Evolutionary conservation across 2,329 filamentous ascomycete genomes (phyloP), one percentile per base, ranked within the genome.

Genomic region (Drechslerella coelobrocha): DNA sequence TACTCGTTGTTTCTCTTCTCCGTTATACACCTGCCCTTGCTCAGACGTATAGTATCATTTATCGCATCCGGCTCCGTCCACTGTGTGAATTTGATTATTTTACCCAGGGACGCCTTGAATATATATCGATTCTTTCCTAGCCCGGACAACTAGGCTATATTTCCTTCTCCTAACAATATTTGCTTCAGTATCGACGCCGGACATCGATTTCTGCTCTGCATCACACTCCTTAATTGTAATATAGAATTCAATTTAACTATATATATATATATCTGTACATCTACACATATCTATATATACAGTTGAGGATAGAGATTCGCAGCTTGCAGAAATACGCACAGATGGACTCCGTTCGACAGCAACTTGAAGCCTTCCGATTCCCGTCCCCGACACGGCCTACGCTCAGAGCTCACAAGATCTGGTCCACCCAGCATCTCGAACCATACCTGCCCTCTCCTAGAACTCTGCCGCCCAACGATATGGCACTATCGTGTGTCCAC

Each of bases 301-400:
- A 45, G 14, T n/a, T 29, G 10, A n/a, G 12, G 10, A 37, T 59
- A 48, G 34, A 17, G 31, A 47, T 17, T 52, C n/a, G n/a, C n/a
- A n/a, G n/a, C n/a, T n/a, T 54, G 39, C 39, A 43, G 23, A 34
- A 47, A 59, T 60, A 60, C 29, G 17, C 59, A 48, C 53, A 71
- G 26, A 62, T 63, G 66, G 66, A 71, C 41, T 59, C 59, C 31
- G 66, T 71, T 34, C 56, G 66, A 71, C 66, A 51, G 43, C 66
- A 71, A 17, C 50, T 71, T 3, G 66, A 71, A 37, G 48, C 59
- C 26, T 71, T 71, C 59, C 45, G 66, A 55, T 71, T 71, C 37
- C 66, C 66, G 9, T 71, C 66, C n/a, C 66, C 66, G 19, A 63
- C 53, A n/a, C n/a, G n/a, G 2, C 66, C 66, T 1, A 71, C 66